These are phyloP conservation scores for Paramecium primaurelia DNA, from an alignment of 73 alveolate genomes.

Conservation along the genomic window DNA sequence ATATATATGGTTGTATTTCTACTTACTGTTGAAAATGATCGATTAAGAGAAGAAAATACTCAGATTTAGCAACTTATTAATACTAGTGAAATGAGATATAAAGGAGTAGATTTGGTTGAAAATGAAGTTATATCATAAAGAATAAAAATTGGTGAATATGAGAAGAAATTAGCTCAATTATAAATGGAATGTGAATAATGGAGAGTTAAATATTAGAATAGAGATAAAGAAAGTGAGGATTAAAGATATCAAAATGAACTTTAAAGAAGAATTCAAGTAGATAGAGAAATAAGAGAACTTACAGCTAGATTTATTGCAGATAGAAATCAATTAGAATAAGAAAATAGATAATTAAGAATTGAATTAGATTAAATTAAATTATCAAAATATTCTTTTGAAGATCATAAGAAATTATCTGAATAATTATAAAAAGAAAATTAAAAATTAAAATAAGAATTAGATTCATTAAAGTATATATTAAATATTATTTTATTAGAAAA, in stretches of 20 bases:
- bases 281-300: slow-evolving; percentile 30
- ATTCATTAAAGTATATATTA: neutral
- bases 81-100: neutral
- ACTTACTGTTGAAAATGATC: neutral
- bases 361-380: slow-evolving; percentile 22
- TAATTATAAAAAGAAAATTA: neutral
- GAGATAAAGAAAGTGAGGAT: slow-evolving; percentile 37
- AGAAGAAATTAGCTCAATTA: neutral
- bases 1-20: slow-evolving; percentile 19
- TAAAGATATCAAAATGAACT: slow-evolving; percentile 22
- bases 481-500: neutral
- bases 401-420: neutral
- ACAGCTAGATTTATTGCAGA: slow-evolving; percentile 36
- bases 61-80: neutral
- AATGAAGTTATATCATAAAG: neutral
- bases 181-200: slow-evolving; percentile 39
- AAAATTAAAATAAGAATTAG: neutral
- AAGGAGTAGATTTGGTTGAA: slow-evolving; percentile 3
- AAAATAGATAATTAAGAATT: neutral
- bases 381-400: neutral
- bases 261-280: neutral
- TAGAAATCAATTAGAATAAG: slow-evolving; percentile 40
- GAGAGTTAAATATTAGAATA: slow-evolving; percentile 12
- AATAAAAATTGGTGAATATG: slow-evolving; percentile 35
- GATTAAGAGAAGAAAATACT: slow-evolving; percentile 28